phyloP scores from a whole-genome alignment of 2,329 filamentous ascomycete species.

The Pseudopithomyces chartarum region DNA sequence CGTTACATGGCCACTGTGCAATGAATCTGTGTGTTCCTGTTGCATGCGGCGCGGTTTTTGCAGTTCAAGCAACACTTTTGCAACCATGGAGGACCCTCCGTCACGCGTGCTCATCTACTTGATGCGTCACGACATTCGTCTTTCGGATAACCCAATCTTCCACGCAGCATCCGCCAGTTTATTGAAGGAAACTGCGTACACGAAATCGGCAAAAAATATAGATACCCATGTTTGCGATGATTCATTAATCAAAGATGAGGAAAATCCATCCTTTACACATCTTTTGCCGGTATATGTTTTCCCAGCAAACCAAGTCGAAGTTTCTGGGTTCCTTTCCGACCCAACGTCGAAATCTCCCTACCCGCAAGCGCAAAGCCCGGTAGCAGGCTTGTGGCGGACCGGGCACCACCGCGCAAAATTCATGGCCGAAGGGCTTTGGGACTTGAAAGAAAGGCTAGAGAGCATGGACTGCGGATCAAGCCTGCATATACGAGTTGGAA shows the following conservation, averaged over 20 bases:
- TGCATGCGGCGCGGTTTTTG: slow-evolving; percentile 24
- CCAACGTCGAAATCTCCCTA: slow-evolving; percentile 60
- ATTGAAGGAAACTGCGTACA: slow-evolving; percentile 9
- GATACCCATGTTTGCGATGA: slow-evolving; percentile 46
- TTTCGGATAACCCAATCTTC: slow-evolving; percentile 76
- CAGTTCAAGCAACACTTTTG: slow-evolving; percentile 15
- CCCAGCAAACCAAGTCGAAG: slow-evolving; percentile 71
- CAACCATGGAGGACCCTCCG: slow-evolving; percentile 26
- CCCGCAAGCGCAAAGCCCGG: slow-evolving; percentile 67
- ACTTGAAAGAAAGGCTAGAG: slow-evolving; percentile 68
- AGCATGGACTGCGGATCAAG: slow-evolving; percentile 59
- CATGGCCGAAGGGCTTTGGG: slow-evolving; percentile 73
- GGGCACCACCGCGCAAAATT: slow-evolving; percentile 75
- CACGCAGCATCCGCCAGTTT: slow-evolving; percentile 55
- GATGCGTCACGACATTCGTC: slow-evolving; percentile 72
- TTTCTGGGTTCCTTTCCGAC: slow-evolving; percentile 70
- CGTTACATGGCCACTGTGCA: slow-evolving; percentile 36
- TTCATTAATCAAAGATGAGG: slow-evolving; percentile 28
- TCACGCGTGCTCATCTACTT: slow-evolving; percentile 69
- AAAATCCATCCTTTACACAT: slow-evolving; percentile 51
- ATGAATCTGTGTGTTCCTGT: slow-evolving; percentile 29
- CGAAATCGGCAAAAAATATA: slow-evolving; percentile 9
- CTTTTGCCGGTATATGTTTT: slow-evolving; percentile 72
- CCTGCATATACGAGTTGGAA: slow-evolving; percentile 68
- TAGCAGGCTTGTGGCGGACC: slow-evolving; percentile 73